Evolutionary conservation across 2,329 filamentous ascomycete species (phyloP).

Genomic region (Ceratocystis papillata): DNA sequence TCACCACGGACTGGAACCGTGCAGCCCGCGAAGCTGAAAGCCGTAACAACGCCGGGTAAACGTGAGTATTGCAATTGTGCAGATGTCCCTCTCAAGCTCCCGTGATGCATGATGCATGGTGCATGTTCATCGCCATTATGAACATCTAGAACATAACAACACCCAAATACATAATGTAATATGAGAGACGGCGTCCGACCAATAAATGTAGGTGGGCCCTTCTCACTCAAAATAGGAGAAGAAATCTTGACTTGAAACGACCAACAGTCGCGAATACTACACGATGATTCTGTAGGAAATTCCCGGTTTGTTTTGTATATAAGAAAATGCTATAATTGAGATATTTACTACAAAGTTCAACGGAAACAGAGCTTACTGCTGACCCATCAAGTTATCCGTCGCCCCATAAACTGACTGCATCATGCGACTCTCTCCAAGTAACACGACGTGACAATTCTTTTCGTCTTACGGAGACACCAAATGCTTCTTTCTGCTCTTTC

Average conservation of each 20-base stretch:
- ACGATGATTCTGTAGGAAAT: too few relatives aligned
- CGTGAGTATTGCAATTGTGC: neutral
- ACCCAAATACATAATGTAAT: too few relatives aligned
- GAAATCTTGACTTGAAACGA: too few relatives aligned
- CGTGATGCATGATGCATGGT: neutral
- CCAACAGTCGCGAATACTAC: too few relatives aligned
- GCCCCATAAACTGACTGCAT: neutral
- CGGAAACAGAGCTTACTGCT: too few relatives aligned
- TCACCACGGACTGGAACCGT: conserved; percentile 43
- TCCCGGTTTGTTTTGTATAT: too few relatives aligned
- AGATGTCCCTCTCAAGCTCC: neutral
- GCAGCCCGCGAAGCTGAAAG: conserved; percentile 44
- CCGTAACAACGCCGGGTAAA: conserved; percentile 40
- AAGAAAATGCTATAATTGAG: too few relatives aligned
- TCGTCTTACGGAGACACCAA: neutral
- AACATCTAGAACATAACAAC: neutral
- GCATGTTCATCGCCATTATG: neutral
- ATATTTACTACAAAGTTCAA: too few relatives aligned
- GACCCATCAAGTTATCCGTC: neutral
- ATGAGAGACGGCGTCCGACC: too few relatives aligned
- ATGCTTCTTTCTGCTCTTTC: too few relatives aligned
- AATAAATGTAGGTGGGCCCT: too few relatives aligned
- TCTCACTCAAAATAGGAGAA: too few relatives aligned
- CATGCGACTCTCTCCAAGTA: neutral
- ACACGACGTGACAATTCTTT: neutral